Evolutionary conservation across 306 rosid species (phyloP), one percentile per base, ranked within the genome.

Genomic region (Gleditsia sinensis): DNA sequence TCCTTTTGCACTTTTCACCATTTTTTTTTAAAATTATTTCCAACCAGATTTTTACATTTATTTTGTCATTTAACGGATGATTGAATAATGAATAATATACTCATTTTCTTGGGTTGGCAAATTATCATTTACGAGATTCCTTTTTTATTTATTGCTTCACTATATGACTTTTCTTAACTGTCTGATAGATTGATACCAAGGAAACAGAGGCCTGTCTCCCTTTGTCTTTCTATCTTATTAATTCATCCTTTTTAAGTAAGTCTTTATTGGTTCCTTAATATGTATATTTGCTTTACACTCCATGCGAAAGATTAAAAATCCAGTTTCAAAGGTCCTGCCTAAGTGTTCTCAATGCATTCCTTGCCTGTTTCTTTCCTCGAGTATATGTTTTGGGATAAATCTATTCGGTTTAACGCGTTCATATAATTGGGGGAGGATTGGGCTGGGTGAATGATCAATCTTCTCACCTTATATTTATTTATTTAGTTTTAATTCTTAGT

Each of bases 21-120:
- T 50, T 34, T 34, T 12, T 72, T 34, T 30, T 33, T 4, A 50
- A 7, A 10, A 10, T 80, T 72, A 9, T 73, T 76, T 24, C 12
- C 24, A 13, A 56, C 37, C 51, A 14, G 43, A 43, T 67, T 62
- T n/a, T 53, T 58, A 34, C 45, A 17, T 3, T 62, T 27, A 9
- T 23, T 77, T 77, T 69, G 79, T 81, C 79, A 76, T 81, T 60
- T 78, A 60, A 77, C 30, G 4, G 25, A 12, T 17, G 21, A n/a
- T 66, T 79, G 32, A 59, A 67, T 79, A 43, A 74, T 76, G 74
- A 77, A 60, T 25, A 17, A 39, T 37, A 37, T 67, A 36, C 20
- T 71, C 33, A 17, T 34, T 33, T 23, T 45, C 70, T 43, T 33
- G 51, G 73, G 61, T 53, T 71, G 70, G 5, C 40, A 66, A 53